Evolutionary conservation across 352 stramenopile genomes (phyloP), one percentile per base, ranked within the genome.

Genomic region (Pythium chondricola): DNA sequence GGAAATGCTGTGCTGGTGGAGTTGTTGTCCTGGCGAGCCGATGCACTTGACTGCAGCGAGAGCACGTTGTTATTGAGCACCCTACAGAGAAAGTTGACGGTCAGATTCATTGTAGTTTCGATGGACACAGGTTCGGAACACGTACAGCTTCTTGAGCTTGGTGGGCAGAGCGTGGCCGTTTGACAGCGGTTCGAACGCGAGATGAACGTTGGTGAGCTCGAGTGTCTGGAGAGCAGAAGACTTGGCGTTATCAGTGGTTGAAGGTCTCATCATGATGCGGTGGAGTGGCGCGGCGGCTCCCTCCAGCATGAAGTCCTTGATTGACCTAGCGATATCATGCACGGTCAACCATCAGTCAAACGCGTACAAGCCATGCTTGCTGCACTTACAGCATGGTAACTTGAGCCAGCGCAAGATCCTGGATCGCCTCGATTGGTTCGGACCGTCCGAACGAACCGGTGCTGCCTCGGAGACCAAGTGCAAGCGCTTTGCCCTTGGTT

Each of bases 31-130:
- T 59, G 51, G 13, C n/a, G 18, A 18, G 52, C 22, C 21, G 43
- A 48, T 8, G 35, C 16, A 1, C 33, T 24, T 14, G 42, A 6
- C 8, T 11, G 6, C n/a, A 31, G 10, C 6, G 17, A 14, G 17
- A 59, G 51, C n/a, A 14, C 37, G 22, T 59, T 59, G 51, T 59
- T 59, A 43, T 59, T 52, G 26, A 59, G 51, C 27, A 52, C 43
- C 20, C 51, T 59, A 24, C 8, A 20, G 6, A 31, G 10, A 35
- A n/a, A n/a, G n/a, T n/a, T n/a, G n/a, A n/a, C n/a, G n/a, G n/a
- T n/a, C n/a, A n/a, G n/a, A n/a, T n/a, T n/a, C n/a, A n/a, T n/a
- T n/a, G n/a, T n/a, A n/a, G n/a, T n/a, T n/a, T n/a, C n/a, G n/a
- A n/a, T n/a, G n/a, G n/a, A n/a, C n/a, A n/a, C n/a, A n/a, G n/a